These are phyloP conservation scores for Gracilaria caudata DNA, from an alignment of 23 red algal genomes.

Conservation along the genomic window DNA sequence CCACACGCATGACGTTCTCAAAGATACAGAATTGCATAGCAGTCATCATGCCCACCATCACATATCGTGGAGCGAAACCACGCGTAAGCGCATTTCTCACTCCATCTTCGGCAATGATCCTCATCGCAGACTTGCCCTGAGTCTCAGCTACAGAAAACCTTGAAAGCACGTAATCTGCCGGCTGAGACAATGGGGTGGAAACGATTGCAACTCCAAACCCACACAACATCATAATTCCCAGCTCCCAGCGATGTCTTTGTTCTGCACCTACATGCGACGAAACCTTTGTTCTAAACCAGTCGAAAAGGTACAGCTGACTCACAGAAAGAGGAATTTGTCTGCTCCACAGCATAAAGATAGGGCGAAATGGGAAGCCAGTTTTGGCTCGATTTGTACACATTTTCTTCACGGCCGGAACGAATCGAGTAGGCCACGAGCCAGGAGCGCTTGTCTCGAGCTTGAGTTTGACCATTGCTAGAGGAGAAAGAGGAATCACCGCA, in stretches of 20 bases:
- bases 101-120: neutral
- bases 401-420: neutral
- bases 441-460: neutral
- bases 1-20: neutral
- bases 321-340: conserved; percentile 2
- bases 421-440: neutral
- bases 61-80: conserved; percentile 4
- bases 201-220: neutral
- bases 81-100: neutral
- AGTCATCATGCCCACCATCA: neutral
- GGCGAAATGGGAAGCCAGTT: neutral
- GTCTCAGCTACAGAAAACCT: neutral
- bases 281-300: neutral
- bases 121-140: neutral
- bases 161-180: conserved; percentile 11
- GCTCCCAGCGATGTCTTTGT: neutral
- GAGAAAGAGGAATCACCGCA: conserved; percentile 2
- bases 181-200: neutral
- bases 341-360: neutral
- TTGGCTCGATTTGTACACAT: conserved; percentile 4
- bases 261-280: neutral
- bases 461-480: conserved; percentile 10
- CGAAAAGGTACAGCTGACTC: neutral
- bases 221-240: neutral
- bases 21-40: neutral